Evolutionary conservation across 2,329 filamentous ascomycete species (phyloP).

Genomic region (Sporothrix dimorphospora): DNA sequence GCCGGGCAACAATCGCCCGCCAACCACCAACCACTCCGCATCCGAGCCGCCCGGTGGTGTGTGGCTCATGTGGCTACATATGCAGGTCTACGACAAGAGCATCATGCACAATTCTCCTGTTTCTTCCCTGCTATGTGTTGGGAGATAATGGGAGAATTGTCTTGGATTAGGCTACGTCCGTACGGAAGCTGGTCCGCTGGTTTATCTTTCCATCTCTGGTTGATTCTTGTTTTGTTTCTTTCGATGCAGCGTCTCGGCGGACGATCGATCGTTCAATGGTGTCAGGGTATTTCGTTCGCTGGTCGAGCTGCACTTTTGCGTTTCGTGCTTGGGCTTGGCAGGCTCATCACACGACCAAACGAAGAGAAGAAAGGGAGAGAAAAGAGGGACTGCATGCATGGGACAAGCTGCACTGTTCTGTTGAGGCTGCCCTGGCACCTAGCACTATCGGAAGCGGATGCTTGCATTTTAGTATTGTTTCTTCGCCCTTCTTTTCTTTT

Average conservation of each 20-base stretch:
- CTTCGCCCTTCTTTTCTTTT: not conserved
- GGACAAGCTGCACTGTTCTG: not conserved
- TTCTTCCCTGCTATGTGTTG: not conserved
- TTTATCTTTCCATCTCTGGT: not conserved
- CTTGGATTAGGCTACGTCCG: not conserved
- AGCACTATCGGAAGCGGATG: not conserved
- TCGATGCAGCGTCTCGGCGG: not conserved
- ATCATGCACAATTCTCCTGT: slow-evolving; percentile 1
- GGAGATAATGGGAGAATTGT: not conserved
- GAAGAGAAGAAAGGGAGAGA: not conserved
- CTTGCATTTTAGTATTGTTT: not conserved
- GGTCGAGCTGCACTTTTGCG: not conserved
- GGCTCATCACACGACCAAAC: slow-evolving; percentile 10
- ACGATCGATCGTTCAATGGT: not conserved
- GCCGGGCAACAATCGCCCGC: not conserved
- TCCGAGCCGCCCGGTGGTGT: slow-evolving; percentile 20
- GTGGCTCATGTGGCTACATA: slow-evolving; percentile 1
- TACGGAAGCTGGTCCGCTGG: not conserved
- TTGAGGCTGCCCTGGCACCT: not conserved
- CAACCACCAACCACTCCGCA: not conserved
- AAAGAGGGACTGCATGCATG: slow-evolving; percentile 16
- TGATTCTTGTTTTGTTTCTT: not conserved
- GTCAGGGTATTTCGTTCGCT: not conserved
- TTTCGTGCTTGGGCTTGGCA: slow-evolving; percentile 13
- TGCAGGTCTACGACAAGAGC: not conserved